A percentile compares a stretch with the other conserved stretches of the same genome.
Evolutionary conservation across 2,329 filamentous ascomycete species (phyloP).

Genomic region (Thermothelomyces thermophilus): DNA sequence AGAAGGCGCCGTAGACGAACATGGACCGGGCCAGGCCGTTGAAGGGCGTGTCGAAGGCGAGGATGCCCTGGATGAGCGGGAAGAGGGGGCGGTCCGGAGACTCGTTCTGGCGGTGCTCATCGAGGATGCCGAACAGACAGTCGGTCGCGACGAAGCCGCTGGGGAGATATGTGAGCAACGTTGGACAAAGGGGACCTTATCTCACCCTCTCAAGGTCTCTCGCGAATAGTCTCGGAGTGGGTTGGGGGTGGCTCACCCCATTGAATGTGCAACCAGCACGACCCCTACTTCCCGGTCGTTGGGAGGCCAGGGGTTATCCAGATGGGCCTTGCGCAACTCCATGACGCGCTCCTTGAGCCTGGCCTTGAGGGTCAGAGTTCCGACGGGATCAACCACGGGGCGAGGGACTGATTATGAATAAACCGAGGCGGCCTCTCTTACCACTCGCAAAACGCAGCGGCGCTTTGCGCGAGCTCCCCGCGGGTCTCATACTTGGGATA

Average conservation of each 20-base stretch:
- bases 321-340: conserved; percentile 63
- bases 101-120: conserved; percentile 45
- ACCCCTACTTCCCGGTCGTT: conserved; percentile 75
- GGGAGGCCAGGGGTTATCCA: conserved; percentile 67
- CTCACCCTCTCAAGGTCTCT: no score
- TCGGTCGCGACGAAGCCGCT: conserved; percentile 79
- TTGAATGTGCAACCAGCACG: conserved; percentile 76
- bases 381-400: not conserved
- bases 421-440: conserved; percentile 17
- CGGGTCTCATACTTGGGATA: conserved; percentile 70
- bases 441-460: conserved; percentile 43
- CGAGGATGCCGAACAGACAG: conserved; percentile 63
- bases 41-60: conserved; percentile 82
- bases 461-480: conserved; percentile 53
- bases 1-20: conserved; percentile 56
- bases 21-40: conserved; percentile 56
- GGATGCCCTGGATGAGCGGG: conserved; percentile 70
- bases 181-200: no score
- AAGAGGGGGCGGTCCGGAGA: conserved; percentile 51
- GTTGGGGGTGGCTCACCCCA: conserved; percentile 45
- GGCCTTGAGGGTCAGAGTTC: not conserved
- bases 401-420: no score
- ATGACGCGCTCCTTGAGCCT: conserved; percentile 79
- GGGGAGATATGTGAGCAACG: not conserved
- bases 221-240: not conserved